Percentiles rank a stretch among this genome's conserved stretches.
Conservation (phyloP, 305 asterid species). For the Nicotiana rustica region DNA sequence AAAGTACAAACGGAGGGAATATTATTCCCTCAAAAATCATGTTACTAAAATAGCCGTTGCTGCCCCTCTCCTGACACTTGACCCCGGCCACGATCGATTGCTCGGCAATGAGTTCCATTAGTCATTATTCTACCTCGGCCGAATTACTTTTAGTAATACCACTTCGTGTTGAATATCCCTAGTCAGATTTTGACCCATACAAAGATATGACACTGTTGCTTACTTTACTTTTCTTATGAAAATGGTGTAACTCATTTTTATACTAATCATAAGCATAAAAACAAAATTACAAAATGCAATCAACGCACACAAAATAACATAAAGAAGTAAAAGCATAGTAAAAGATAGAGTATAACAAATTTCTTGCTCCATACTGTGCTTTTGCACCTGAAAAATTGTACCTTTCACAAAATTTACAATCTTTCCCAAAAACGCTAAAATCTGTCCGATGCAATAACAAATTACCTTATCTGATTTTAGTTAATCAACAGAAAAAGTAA, state of each 20-base stretch:
- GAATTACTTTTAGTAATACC: too few species aligned
- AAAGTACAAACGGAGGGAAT: too few species aligned
- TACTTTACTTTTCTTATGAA: not conserved
- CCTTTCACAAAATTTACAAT: too few species aligned
- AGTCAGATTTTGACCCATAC: too few species aligned
- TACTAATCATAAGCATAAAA: not conserved
- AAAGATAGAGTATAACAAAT: not conserved
- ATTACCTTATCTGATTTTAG: not conserved
- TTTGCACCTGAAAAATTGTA: constrained; percentile 1
- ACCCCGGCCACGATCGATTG: too few species aligned
- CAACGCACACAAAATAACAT: constrained; percentile 27
- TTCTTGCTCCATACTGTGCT: not conserved
- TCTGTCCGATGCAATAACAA: not conserved
- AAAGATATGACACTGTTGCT: not conserved
- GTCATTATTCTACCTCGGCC: too few species aligned
- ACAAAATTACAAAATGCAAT: not conserved
- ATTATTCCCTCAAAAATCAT: too few species aligned
- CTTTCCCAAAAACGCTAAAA: not conserved
- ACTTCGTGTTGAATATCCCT: too few species aligned
- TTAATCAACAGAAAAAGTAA: not conserved
- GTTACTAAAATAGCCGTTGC: too few species aligned
- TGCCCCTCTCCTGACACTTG: too few species aligned
- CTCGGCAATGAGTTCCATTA: too few species aligned
- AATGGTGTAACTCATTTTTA: not conserved
- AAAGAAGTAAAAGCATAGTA: constrained; percentile 20